These are phyloP conservation scores for Axilococcus clingmanii DNA, from an alignment of 139 green algal genomes.

Conservation along the genomic window DNA sequence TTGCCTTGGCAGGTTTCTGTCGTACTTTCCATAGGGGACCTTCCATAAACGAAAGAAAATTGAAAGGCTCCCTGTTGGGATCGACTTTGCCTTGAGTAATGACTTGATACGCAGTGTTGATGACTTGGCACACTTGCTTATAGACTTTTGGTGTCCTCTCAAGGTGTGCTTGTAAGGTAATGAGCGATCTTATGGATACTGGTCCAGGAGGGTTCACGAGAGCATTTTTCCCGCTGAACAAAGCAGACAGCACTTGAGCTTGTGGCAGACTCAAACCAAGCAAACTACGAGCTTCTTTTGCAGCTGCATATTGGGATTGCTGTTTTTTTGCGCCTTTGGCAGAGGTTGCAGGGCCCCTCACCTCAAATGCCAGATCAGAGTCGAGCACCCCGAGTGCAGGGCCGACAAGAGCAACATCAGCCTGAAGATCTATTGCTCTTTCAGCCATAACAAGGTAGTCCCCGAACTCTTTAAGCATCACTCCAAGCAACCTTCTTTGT, in stretches of 20 bases:
- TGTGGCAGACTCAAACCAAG: conserved; percentile 35
- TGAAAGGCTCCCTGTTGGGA: conserved; percentile 20
- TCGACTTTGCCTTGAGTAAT: conserved; percentile 9
- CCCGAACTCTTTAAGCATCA: conserved; percentile 46
- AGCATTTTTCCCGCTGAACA: conserved; percentile 23
- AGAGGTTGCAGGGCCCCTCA: conserved; percentile 8
- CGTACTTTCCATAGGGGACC: conserved; percentile 34
- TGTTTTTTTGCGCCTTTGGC: conserved; percentile 31
- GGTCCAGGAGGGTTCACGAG: conserved; percentile 29
- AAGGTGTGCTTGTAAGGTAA: conserved; percentile 36
- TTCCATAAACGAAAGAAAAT: conserved; percentile 49
- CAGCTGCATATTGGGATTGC: conserved; percentile 32
- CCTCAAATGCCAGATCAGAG: conserved; percentile 36
- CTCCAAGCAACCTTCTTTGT: conserved; percentile 25
- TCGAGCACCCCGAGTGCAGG: conserved; percentile 48
- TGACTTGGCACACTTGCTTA: conserved; percentile 33
- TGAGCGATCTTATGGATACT: conserved; percentile 35
- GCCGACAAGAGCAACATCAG: conserved; percentile 34
- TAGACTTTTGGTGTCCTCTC: conserved; percentile 28
- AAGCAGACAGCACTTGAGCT: conserved; percentile 31
- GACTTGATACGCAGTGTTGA: conserved; percentile 25
- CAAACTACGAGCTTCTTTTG: conserved; percentile 36
- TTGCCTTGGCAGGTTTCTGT: conserved; percentile 48
- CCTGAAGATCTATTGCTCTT: conserved; percentile 15
- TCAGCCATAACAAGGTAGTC: conserved; percentile 35